These are phyloP conservation scores for Fusarium pininemorale DNA, from an alignment of 2,329 filamentous ascomycete genomes.

Conservation along the genomic window DNA sequence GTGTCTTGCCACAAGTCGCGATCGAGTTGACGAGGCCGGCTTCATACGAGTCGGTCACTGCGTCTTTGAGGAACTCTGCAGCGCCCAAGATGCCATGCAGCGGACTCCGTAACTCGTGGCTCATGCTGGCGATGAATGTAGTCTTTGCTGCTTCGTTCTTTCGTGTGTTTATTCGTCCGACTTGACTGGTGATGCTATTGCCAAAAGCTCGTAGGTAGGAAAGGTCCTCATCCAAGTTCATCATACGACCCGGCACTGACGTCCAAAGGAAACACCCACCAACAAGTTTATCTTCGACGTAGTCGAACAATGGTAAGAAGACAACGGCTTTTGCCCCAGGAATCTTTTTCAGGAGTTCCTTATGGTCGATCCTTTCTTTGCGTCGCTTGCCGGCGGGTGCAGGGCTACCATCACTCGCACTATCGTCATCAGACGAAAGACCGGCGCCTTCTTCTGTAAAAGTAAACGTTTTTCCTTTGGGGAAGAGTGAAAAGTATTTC, in stretches of 20 bases:
- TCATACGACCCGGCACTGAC: constrained; percentile 46
- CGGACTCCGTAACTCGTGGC: constrained; percentile 65
- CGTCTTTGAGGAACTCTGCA: constrained; percentile 59
- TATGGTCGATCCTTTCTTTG: constrained; percentile 42
- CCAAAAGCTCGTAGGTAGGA: constrained; percentile 48
- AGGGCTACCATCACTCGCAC: constrained; percentile 37
- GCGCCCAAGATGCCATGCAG: constrained; percentile 66
- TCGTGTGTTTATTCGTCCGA: constrained; percentile 62
- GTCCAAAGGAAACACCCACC: constrained; percentile 51
- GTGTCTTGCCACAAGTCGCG: constrained; percentile 56
- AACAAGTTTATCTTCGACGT: constrained; percentile 47
- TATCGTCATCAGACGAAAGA: constrained; percentile 46
- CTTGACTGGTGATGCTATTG: constrained; percentile 58
- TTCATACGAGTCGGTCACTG: constrained; percentile 50
- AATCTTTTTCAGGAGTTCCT: constrained; percentile 47
- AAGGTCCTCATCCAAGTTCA: constrained; percentile 49
- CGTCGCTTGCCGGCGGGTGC: constrained; percentile 1
- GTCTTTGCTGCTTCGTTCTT: constrained; percentile 63
- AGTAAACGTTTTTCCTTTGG: constrained; percentile 43
- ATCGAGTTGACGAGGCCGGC: constrained; percentile 56
- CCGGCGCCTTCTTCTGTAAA: constrained; percentile 44
- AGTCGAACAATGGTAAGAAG: constrained; percentile 50
- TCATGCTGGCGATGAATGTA: constrained; percentile 68
- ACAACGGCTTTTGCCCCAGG: constrained; percentile 47
- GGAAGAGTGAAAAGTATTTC: constrained; percentile 45